Percentiles rank a stretch among this genome's conserved stretches.
Evolutionary conservation across 257 asterid species (phyloP).

Genomic region (Solanum verrucosum): DNA sequence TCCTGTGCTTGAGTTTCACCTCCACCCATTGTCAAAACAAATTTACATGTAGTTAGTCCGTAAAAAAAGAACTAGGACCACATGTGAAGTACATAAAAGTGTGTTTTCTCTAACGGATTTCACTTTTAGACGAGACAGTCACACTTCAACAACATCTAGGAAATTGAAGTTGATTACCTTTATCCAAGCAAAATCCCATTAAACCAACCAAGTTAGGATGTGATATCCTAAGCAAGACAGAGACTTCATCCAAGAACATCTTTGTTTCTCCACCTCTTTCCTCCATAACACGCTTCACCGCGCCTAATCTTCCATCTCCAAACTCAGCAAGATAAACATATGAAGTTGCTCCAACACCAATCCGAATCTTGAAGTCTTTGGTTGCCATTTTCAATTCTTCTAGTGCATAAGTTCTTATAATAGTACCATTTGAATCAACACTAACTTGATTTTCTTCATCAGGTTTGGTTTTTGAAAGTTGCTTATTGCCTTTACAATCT

Average conservation of each 20-base stretch:
- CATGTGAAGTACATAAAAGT: background rate
- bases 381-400: conserved; percentile 62
- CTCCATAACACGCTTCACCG: conserved; percentile 63
- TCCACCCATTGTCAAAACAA: background rate
- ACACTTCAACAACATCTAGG: background rate
- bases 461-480: background rate
- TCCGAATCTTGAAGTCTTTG: conserved; percentile 39
- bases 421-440: background rate
- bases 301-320: conserved; percentile 51
- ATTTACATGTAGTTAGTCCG: background rate
- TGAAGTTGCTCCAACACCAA: conserved; percentile 70
- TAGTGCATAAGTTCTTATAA: conserved; percentile 56
- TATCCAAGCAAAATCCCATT: conserved; percentile 75
- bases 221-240: conserved; percentile 76
- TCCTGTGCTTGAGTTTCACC: background rate
- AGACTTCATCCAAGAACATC: conserved; percentile 74
- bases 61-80: background rate
- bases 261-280: conserved; percentile 73
- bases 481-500: background rate
- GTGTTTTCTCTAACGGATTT: background rate
- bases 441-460: background rate
- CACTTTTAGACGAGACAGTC: background rate
- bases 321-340: conserved; percentile 68
- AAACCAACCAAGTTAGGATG: conserved; percentile 67
- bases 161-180: conserved; percentile 26